Evolutionary conservation across 2,329 filamentous ascomycete genomes (phyloP).

Genomic region (Teratosphaeria destructans): DNA sequence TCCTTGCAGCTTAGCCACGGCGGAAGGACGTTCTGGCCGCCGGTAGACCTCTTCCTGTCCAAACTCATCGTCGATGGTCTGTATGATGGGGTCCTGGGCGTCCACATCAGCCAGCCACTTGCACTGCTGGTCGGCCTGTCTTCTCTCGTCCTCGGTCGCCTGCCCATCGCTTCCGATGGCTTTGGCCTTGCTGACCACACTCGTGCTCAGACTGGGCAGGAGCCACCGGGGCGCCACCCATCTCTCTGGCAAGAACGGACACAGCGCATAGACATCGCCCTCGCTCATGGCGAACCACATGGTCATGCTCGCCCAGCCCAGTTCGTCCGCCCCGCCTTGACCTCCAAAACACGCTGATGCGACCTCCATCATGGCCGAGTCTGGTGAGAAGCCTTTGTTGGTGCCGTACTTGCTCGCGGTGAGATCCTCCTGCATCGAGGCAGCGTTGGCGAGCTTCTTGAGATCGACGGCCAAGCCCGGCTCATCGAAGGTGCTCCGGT

Average conservation of each 20-base stretch:
- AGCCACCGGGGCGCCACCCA: slow-evolving; percentile 67
- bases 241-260: slow-evolving; percentile 74
- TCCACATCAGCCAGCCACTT: slow-evolving; percentile 50
- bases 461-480: slow-evolving; percentile 78
- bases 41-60: slow-evolving; percentile 44
- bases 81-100: slow-evolving; percentile 39
- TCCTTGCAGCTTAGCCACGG: slow-evolving; percentile 51
- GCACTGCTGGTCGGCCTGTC: slow-evolving; percentile 42
- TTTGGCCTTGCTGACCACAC: slow-evolving; percentile 62
- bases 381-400: slow-evolving; percentile 76
- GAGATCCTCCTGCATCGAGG: slow-evolving; percentile 72
- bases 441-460: slow-evolving; percentile 78
- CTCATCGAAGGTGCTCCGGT: slow-evolving; percentile 78
- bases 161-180: slow-evolving; percentile 31
- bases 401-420: slow-evolving; percentile 62
- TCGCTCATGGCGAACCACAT: slow-evolving; percentile 93
- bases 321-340: slow-evolving; percentile 44
- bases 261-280: slow-evolving; percentile 87
- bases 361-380: slow-evolving; percentile 87
- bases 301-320: slow-evolving; percentile 86
- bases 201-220: slow-evolving; percentile 71
- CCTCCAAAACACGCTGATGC: slow-evolving; percentile 86
- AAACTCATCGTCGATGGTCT: slow-evolving; percentile 26
- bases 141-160: slow-evolving; percentile 36
- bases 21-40: slow-evolving; percentile 43